Evolutionary conservation across 139 green algal species (phyloP).

Genomic region (Chlorella sp.): DNA sequence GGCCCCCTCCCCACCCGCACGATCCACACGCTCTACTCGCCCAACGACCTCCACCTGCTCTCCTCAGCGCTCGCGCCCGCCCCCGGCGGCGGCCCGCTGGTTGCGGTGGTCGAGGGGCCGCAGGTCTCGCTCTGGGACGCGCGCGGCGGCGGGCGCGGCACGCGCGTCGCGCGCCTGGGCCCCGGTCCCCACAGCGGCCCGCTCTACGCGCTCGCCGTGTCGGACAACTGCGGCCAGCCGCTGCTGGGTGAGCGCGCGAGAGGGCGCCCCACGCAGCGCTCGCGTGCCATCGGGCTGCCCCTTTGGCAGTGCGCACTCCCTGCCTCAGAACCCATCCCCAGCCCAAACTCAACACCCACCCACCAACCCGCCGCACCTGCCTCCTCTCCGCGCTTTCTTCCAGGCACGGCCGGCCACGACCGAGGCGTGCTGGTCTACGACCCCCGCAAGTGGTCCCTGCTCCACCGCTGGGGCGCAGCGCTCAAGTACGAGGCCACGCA

Average conservation of each 20-base stretch:
- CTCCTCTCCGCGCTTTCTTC: too few species aligned
- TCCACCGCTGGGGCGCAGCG: constrained; percentile 40
- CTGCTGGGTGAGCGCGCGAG: constrained; percentile 31
- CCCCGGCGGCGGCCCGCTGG: constrained; percentile 17
- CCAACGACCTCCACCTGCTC: constrained; percentile 35
- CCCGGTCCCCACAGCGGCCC: constrained; percentile 24
- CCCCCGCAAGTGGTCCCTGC: constrained; percentile 32
- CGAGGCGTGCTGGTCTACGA: constrained; percentile 36
- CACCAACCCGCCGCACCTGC: too few species aligned
- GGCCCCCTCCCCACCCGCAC: constrained; percentile 19
- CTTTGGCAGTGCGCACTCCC: too few species aligned
- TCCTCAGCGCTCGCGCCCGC: constrained; percentile 20
- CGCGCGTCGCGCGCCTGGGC: constrained; percentile 21
- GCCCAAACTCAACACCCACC: too few species aligned
- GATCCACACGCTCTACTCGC: constrained; percentile 35
- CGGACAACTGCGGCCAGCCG: neutral
- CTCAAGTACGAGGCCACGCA: constrained; percentile 38
- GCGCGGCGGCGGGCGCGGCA: constrained; percentile 9
- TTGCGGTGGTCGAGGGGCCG: constrained; percentile 37
- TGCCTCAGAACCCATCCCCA: too few species aligned
- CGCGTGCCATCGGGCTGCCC: too few species aligned
- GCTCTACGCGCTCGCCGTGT: constrained; percentile 24
- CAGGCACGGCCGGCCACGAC: constrained; percentile 33
- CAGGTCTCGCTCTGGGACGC: constrained; percentile 42
- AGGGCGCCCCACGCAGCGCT: too few species aligned